Evolutionary conservation across 2,329 filamentous ascomycete genomes (phyloP), one percentile per base, ranked within the genome.

Genomic region (Penicillium sp.): DNA sequence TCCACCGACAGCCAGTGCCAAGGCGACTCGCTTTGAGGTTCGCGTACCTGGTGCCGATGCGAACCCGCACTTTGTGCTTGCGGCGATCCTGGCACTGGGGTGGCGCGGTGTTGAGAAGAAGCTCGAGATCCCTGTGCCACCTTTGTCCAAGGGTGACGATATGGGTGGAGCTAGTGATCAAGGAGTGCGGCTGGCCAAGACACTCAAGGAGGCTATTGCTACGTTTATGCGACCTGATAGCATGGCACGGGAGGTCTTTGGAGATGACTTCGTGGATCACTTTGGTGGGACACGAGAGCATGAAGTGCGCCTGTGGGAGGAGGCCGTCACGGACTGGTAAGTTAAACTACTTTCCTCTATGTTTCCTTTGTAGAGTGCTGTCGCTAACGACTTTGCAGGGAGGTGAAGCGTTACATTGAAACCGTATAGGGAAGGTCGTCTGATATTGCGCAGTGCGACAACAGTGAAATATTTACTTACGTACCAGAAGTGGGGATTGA

Each of bases 311-410:
- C 77, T 96, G 21, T 99, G 90, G 89, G 93, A 98, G 68, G 93
- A 98, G 74, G 93, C 93, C 2, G 93, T 98, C 6, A 98, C 95
- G 21, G 95, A 98, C 75, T 98, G 93, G 92, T 93, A 82, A 74
- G 89, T 86, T 54, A 52, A 37, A 7, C 37, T 22, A 21, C 19
- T n/a, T 16, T 10, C 11, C 7, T 47, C 22, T n/a, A 22, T 21
- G 16, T 46, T 16, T 22, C 16, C 26, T 41, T 11, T 48, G 48
- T 41, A 29, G 24, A 14, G 19, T 22, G 57, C 35, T 31, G 56
- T 54, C 44, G 47, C 67, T 70, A 56, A 64, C 55, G 54, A 56
- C 35, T 45, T 46, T 58, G 24, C 61, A 90, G 88, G 89, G 90
- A 93, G 74, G 82, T 91, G 73, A 85, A 84, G 75, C 82, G 90